Conservation (phyloP, 192 early-diverging fungal genomes). For the Physocladia obscura region DNA sequence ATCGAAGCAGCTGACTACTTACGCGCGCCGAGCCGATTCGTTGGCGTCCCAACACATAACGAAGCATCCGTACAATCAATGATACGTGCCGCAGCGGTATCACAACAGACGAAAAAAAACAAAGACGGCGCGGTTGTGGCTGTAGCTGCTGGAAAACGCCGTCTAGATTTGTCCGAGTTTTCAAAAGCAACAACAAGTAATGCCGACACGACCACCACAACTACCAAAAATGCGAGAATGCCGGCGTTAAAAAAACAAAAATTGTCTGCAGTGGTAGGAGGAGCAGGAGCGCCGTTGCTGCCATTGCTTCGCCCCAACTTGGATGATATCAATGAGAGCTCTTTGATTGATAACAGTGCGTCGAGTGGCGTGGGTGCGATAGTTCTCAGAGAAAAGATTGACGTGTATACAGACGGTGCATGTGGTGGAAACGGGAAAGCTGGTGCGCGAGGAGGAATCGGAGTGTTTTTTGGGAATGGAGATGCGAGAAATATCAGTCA, state of each 20-base stretch:
- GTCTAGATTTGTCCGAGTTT: neutral
- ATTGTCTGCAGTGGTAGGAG: neutral
- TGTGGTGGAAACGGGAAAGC: slow-evolving; percentile 68
- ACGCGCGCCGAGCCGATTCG: neutral
- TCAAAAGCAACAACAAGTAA: neutral
- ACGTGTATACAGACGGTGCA: slow-evolving; percentile 81
- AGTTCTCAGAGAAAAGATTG: neutral
- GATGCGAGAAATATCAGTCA: slow-evolving; percentile 59
- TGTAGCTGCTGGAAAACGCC: neutral
- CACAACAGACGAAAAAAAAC: neutral
- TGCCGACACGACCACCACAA: neutral
- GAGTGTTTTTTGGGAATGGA: slow-evolving; percentile 75
- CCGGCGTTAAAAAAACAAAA: too few species aligned
- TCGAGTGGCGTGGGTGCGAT: neutral
- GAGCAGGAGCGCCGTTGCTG: neutral
- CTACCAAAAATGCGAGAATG: too few species aligned
- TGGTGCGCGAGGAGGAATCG: slow-evolving; percentile 74
- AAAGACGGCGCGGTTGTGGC: neutral
- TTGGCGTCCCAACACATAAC: neutral
- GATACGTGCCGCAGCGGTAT: neutral
- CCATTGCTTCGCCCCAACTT: neutral
- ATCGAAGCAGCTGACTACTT: neutral
- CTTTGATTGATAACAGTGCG: neutral
- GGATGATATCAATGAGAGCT: too few species aligned
- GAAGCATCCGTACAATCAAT: neutral